Percentiles rank a stretch among this genome's conserved stretches.
Conservation (phyloP, 2,329 filamentous ascomycete species). For the Phialocephala subalpina region DNA sequence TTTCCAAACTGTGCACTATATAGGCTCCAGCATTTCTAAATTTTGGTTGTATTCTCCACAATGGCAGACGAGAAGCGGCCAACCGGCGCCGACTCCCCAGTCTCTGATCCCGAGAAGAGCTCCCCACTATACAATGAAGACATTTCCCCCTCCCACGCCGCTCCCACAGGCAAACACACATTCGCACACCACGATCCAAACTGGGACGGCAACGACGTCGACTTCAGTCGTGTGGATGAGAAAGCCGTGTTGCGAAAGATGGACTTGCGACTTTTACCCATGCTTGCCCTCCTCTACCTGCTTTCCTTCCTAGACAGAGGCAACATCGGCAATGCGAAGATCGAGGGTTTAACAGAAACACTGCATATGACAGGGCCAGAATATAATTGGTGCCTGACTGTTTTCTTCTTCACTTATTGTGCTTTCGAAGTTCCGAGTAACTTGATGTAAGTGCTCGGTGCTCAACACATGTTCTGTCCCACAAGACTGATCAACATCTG, state of each 20-base stretch:
- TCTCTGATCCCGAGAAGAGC: background rate
- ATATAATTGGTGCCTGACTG: constrained; percentile 49
- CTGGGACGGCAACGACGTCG: background rate
- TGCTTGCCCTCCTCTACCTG: constrained; percentile 26
- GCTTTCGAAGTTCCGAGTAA: constrained; percentile 58
- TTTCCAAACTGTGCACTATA: too few species aligned
- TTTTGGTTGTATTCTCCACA: too few species aligned
- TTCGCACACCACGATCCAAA: background rate
- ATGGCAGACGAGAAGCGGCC: background rate
- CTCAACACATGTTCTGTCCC: too few species aligned
- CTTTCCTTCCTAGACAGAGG: constrained; percentile 61
- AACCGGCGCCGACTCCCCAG: background rate
- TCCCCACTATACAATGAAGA: background rate
- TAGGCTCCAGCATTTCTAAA: too few species aligned
- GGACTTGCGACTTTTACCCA: constrained; percentile 26
- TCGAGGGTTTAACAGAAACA: constrained; percentile 24
- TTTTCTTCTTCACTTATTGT: constrained; percentile 63
- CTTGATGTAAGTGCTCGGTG: constrained; percentile 40
- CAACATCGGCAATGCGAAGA: constrained; percentile 64
- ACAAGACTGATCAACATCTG: too few species aligned
- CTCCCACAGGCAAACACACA: background rate
- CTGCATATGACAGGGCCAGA: constrained; percentile 22
- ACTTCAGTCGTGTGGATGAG: constrained; percentile 7
- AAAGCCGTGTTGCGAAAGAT: constrained; percentile 25
- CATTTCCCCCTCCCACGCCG: background rate